Conservation (phyloP, 345 rosid species). For the Aethionema arabicum region DNA sequence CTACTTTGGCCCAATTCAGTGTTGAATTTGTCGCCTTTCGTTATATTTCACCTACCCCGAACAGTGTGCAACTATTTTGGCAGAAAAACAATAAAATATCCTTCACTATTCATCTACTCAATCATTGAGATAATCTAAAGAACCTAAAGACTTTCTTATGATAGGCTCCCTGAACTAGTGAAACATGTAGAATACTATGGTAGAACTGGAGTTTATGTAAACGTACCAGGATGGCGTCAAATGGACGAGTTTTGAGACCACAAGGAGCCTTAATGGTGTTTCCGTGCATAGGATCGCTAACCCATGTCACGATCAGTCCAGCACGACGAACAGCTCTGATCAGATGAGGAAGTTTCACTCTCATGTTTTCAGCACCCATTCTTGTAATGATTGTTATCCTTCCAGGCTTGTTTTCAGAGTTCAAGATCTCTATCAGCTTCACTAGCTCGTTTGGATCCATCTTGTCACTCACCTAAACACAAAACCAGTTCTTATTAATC, state of each 20-base stretch:
- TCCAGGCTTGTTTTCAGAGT: conserved; percentile 84
- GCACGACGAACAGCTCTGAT: conserved; percentile 75
- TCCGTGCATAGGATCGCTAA: conserved; percentile 96
- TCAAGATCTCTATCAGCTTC: conserved; percentile 81
- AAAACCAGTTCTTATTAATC: too few relatives aligned
- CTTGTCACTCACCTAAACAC: conserved; percentile 79
- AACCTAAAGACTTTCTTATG: conserved; percentile 4
- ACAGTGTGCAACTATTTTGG: conserved; percentile 7
- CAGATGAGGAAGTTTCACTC: conserved; percentile 89
- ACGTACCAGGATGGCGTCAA: conserved; percentile 76
- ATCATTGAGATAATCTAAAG: conserved; percentile 10
- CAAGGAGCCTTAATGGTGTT: conserved; percentile 98
- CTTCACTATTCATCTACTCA: background rate
- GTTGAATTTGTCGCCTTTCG: conserved; percentile 24
- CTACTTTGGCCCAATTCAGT: conserved; percentile 29
- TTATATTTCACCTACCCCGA: conserved; percentile 33
- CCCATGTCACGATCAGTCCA: conserved; percentile 91
- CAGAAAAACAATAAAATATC: conserved; percentile 8
- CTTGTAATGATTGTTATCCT: conserved; percentile 80
- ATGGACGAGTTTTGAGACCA: conserved; percentile 92
- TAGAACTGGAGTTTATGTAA: conserved; percentile 1
- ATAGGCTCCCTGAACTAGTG: too few relatives aligned
- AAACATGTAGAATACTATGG: background rate
- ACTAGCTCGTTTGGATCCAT: conserved; percentile 88
- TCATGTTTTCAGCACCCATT: conserved; percentile 97